A percentile compares a stretch with the other conserved stretches of the same genome.
Evolutionary conservation across 768 basidiomycete genomes (phyloP).

Genomic region (Tulasnella sp.): DNA sequence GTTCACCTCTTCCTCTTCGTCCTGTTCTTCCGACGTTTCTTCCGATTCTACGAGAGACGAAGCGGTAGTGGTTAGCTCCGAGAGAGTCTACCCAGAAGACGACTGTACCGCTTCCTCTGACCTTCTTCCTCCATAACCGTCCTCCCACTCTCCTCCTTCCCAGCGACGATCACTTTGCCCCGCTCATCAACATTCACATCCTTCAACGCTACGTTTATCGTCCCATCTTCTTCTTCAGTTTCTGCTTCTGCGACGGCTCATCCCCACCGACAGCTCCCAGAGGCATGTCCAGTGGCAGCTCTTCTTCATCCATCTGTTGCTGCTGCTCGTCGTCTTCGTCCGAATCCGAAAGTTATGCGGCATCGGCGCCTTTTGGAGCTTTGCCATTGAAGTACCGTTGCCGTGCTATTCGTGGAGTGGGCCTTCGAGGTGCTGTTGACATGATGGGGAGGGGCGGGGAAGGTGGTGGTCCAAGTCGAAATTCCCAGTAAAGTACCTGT

Average conservation of each 20-base stretch:
- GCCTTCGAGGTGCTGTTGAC: conserved; percentile 36
- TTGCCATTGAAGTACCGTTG: conserved; percentile 89
- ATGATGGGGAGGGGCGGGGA: neutral
- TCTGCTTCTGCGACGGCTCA: conserved; percentile 43
- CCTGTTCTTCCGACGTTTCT: conserved; percentile 19
- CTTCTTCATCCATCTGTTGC: conserved; percentile 32
- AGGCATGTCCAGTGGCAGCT: conserved; percentile 48
- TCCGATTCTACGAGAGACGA: conserved; percentile 34
- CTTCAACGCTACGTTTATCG: conserved; percentile 66
- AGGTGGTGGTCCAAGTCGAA: neutral
- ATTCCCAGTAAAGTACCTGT: neutral
- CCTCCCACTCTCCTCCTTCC: conserved; percentile 68
- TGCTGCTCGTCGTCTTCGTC: conserved; percentile 42
- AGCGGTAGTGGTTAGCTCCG: neutral
- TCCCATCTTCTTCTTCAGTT: conserved; percentile 29
- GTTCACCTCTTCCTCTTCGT: neutral
- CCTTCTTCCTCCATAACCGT: conserved; percentile 46
- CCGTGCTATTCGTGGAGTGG: conserved; percentile 65
- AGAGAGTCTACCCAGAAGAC: neutral
- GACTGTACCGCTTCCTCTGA: neutral
- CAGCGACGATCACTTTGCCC: conserved; percentile 73
- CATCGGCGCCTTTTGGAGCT: conserved; percentile 60
- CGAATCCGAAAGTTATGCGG: conserved; percentile 56
- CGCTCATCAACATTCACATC: conserved; percentile 75
- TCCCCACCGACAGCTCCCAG: conserved; percentile 42